Evolutionary conservation across 371 early-diverging fungal genomes (phyloP).

Genomic region (Actinomucor elegans): DNA sequence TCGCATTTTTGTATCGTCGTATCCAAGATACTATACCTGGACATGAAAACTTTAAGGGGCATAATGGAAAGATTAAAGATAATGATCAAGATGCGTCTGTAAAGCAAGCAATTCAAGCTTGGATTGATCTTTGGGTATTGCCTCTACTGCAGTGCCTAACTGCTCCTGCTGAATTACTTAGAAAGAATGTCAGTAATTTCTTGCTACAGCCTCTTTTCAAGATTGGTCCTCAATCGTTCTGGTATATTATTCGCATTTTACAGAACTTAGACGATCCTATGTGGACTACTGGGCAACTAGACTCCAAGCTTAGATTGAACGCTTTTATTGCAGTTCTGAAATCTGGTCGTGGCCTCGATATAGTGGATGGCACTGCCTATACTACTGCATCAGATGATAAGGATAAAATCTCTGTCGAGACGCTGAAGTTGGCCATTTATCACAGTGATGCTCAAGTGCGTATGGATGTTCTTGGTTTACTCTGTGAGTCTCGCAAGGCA

Average conservation of each 20-base stretch:
- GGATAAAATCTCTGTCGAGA: conserved; percentile 32
- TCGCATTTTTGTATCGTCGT: conserved; percentile 36
- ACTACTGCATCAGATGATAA: conserved; percentile 12
- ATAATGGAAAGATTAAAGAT: conserved; percentile 32
- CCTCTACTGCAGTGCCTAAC: conserved; percentile 35
- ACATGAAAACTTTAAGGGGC: conserved; percentile 27
- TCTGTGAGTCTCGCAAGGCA: conserved; percentile 75
- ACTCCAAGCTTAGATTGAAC: conserved; percentile 26
- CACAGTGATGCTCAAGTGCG: conserved; percentile 79
- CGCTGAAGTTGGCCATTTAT: conserved; percentile 59
- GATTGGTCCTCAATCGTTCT: conserved; percentile 36
- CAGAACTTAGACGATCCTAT: conserved; percentile 21
- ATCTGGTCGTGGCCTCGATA: conserved; percentile 55
- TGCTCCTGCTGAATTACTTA: conserved; percentile 37
- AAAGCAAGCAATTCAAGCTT: conserved; percentile 19
- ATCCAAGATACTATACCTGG: conserved; percentile 43
- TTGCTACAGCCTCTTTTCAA: conserved; percentile 42
- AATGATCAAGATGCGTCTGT: conserved; percentile 8
- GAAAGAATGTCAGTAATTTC: conserved; percentile 37
- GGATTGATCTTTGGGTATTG: conserved; percentile 43
- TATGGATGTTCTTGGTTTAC: conserved; percentile 75
- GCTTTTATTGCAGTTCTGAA: conserved; percentile 53
- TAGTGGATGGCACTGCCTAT: conserved; percentile 54
- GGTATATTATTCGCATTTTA: conserved; percentile 37
- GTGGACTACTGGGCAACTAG: conserved; percentile 7